Evolutionary conservation across 2,329 filamentous ascomycete genomes (phyloP).

Genomic region (Apiospora pterosperma): DNA sequence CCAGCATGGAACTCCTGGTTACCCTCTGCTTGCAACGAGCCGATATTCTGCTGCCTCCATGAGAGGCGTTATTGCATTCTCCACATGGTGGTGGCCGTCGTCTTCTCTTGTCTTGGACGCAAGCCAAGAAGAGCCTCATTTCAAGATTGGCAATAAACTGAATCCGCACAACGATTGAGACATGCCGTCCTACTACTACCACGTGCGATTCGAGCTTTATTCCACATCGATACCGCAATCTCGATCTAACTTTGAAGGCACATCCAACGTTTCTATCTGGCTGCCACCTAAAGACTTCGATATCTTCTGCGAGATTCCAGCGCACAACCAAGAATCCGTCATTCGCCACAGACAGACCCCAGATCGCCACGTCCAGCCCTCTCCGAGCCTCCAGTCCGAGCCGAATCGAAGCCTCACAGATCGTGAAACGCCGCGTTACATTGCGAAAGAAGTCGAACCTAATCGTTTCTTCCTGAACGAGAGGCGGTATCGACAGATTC

Average conservation of each 20-base stretch:
- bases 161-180: constrained; percentile 18
- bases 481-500: constrained; percentile 31
- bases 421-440: constrained; percentile 41
- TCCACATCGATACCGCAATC: constrained; percentile 35
- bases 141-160: neutral
- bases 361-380: neutral
- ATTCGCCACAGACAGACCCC: constrained; percentile 9
- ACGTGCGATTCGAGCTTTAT: constrained; percentile 66
- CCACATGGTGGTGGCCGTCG: neutral
- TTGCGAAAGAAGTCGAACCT: constrained; percentile 25
- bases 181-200: constrained; percentile 64
- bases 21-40: constrained; percentile 7
- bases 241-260: constrained; percentile 9
- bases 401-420: constrained; percentile 40
- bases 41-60: constrained; percentile 19
- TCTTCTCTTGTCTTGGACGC: neutral
- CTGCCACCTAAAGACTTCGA: constrained; percentile 43
- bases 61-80: constrained; percentile 5
- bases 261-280: constrained; percentile 38
- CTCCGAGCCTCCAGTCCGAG: constrained; percentile 7
- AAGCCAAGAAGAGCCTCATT: neutral
- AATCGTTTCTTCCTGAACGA: constrained; percentile 37
- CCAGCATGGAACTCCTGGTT: constrained; percentile 14
- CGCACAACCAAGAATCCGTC: constrained; percentile 30
- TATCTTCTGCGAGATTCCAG: constrained; percentile 55